Percentiles rank a stretch among this genome's conserved stretches.
Conservation (phyloP, 1,284 basidiomycete species). For the Inonotus obliquus region DNA sequence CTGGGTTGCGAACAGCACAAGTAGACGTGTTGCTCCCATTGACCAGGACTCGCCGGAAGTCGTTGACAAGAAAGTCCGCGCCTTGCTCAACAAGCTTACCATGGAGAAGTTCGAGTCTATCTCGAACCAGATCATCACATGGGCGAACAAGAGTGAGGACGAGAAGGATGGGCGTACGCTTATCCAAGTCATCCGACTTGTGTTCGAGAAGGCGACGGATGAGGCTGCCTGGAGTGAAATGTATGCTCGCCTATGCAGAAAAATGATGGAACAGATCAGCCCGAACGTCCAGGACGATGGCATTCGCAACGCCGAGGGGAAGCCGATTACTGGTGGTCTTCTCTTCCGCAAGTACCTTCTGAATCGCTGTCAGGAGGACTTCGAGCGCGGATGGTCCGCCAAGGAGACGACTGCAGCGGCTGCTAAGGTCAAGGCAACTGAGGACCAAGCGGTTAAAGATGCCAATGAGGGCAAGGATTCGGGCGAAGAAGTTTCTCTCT, state of each 20-base stretch:
- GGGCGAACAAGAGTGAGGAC: conserved; percentile 91
- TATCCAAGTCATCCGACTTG: conserved; percentile 92
- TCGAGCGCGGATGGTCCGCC: conserved; percentile 85
- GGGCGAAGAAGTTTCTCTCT: conserved; percentile 66
- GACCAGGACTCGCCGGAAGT: conserved; percentile 72
- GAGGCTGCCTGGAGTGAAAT: conserved; percentile 95
- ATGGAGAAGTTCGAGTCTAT: conserved; percentile 97
- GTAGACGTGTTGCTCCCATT: conserved; percentile 24
- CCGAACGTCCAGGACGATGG: conserved; percentile 84
- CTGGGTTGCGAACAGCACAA: conserved; percentile 48
- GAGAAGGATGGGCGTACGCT: conserved; percentile 93
- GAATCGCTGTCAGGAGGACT: conserved; percentile 92
- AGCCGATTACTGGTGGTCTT: conserved; percentile 83
- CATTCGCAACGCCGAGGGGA: conserved; percentile 72
- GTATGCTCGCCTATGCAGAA: conserved; percentile 92
- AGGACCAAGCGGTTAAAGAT: conserved; percentile 54
- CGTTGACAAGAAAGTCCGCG: conserved; percentile 93
- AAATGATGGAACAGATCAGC: conserved; percentile 90
- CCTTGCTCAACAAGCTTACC: conserved; percentile 92
- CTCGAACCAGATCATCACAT: conserved; percentile 86
- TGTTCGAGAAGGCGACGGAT: conserved; percentile 97
- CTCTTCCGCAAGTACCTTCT: conserved; percentile 95
- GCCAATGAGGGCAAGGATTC: conserved; percentile 35
- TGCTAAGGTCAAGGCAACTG: conserved; percentile 50
- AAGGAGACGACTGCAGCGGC: conserved; percentile 61